Evolutionary conservation across 163 green algal species (phyloP).

Genomic region (Scenedesmus sp.): DNA sequence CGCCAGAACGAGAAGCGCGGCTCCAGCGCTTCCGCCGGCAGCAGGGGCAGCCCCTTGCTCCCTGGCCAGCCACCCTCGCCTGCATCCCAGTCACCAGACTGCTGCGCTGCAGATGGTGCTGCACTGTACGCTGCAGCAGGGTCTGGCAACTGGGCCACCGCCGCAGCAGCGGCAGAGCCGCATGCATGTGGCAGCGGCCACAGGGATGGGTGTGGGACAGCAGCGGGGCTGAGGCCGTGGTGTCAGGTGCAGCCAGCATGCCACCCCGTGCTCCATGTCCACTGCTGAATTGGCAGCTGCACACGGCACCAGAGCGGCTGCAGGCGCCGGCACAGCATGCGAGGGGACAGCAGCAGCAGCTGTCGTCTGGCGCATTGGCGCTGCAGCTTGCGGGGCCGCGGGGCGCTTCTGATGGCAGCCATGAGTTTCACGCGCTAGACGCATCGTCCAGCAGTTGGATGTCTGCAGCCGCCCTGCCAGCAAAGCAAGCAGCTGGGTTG

Average conservation of each 20-base stretch:
- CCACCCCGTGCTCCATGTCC: not conserved
- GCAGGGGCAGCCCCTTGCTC: slow-evolving; percentile 3
- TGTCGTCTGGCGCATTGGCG: not conserved
- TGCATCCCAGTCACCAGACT: not conserved
- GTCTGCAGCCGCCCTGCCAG: not conserved
- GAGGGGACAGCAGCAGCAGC: slow-evolving; percentile 11
- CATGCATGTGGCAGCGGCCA: not conserved
- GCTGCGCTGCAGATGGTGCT: not conserved
- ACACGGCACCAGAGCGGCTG: not conserved
- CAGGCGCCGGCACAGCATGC: not conserved
- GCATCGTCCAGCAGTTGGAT: not conserved
- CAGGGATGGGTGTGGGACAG: not conserved
- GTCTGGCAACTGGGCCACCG: not conserved
- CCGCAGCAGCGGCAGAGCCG: not conserved
- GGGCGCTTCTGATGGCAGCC: not conserved
- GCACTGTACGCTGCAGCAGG: not conserved
- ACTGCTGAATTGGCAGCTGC: slow-evolving; percentile 42
- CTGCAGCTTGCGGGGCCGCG: not conserved
- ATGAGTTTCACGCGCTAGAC: not conserved
- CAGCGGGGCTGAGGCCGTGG: not conserved
- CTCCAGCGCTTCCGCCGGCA: slow-evolving; percentile 56
- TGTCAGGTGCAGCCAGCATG: not conserved
- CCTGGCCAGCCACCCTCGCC: not conserved
- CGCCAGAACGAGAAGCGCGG: slow-evolving; percentile 75
- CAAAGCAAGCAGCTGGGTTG: not conserved